Conservation (phyloP, 768 basidiomycete genomes). For the Cubamyces sp. region DNA sequence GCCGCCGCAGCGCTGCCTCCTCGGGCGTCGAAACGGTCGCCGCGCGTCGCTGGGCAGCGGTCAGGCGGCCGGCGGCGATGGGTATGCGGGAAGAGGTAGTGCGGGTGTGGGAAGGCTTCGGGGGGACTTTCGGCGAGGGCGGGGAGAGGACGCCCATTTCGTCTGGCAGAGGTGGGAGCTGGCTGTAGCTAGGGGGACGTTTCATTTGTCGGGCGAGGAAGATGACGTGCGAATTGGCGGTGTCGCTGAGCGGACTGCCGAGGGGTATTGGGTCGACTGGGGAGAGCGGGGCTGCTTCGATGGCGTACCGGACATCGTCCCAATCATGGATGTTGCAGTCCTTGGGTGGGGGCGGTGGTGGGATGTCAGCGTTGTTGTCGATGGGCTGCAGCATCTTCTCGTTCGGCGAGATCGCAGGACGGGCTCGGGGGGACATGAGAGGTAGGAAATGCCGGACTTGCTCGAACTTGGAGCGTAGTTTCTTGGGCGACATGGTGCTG, state of each 20-base stretch:
- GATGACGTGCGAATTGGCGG: slow-evolving; percentile 10
- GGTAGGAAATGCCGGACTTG: slow-evolving; percentile 21
- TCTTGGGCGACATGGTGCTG: slow-evolving; percentile 17
- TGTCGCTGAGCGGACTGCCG: slow-evolving; percentile 9
- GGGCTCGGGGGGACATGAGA: slow-evolving; percentile 13
- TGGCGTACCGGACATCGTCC: slow-evolving; percentile 27
- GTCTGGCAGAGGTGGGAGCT: slow-evolving; percentile 7
- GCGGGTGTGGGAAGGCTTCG: slow-evolving; percentile 12
- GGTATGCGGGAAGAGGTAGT: slow-evolving; percentile 27
- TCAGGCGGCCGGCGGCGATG: slow-evolving; percentile 10
- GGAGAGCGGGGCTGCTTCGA: slow-evolving; percentile 20
- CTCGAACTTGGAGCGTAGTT: slow-evolving; percentile 28
- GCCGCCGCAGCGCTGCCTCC: slow-evolving; percentile 21
- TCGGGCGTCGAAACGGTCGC: slow-evolving; percentile 28
- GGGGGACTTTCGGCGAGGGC: slow-evolving; percentile 11
- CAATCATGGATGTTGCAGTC: slow-evolving; percentile 19
- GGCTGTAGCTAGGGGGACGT: slow-evolving; percentile 3
- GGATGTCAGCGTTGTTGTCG: not conserved
- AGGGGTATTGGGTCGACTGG: slow-evolving; percentile 3
- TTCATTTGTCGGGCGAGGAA: slow-evolving; percentile 14
- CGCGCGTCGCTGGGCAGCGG: slow-evolving; percentile 16
- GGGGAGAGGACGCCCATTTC: slow-evolving; percentile 12
- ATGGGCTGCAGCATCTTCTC: slow-evolving; percentile 21
- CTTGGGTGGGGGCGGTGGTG: slow-evolving; percentile 28
- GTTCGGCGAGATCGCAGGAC: slow-evolving; percentile 1